Percentiles rank a stretch among this genome's conserved stretches.
Conservation (phyloP, 176 grass and related monocot genomes). For the Juncus inflexus region DNA sequence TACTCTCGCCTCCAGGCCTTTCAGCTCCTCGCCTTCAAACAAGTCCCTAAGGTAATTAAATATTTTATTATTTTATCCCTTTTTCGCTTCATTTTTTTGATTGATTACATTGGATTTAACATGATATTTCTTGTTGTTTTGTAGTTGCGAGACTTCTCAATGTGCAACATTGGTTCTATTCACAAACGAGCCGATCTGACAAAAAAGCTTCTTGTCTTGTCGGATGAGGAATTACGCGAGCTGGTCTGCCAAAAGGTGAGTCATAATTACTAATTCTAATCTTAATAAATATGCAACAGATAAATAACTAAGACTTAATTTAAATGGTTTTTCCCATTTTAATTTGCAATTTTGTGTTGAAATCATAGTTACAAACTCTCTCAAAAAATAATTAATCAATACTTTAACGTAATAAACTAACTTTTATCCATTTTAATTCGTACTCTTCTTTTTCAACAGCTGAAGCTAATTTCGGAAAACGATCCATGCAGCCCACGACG, state of each 20-base stretch:
- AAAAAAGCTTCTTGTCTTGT: conserved; percentile 87
- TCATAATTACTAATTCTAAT: conserved; percentile 20
- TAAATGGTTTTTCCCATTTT: too few relatives aligned
- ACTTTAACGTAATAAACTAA: too few relatives aligned
- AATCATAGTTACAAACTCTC: too few relatives aligned
- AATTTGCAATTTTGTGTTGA: too few relatives aligned
- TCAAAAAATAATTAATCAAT: too few relatives aligned
- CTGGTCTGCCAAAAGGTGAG: conserved; percentile 88
- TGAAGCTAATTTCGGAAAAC: conserved; percentile 85
- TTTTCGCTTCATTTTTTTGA: background rate
- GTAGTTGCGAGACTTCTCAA: conserved; percentile 71
- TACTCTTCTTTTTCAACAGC: conserved; percentile 48
- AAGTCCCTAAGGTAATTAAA: conserved; percentile 80
- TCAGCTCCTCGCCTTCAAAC: conserved; percentile 86
- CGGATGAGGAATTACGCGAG: conserved; percentile 63
- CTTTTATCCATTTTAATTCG: conserved; percentile 5
- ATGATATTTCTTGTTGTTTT: conserved; percentile 19
- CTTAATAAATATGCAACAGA: too few relatives aligned
- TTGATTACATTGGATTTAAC: conserved; percentile 15
- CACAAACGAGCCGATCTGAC: conserved; percentile 81
- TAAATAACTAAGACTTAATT: too few relatives aligned
- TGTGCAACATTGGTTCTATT: conserved; percentile 90
- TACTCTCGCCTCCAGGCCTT: conserved; percentile 86
- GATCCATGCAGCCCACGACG: conserved; percentile 67
- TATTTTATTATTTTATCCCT: background rate